Conservation (phyloP, 306 rosid species). For the Pterocarpus santalinus region DNA sequence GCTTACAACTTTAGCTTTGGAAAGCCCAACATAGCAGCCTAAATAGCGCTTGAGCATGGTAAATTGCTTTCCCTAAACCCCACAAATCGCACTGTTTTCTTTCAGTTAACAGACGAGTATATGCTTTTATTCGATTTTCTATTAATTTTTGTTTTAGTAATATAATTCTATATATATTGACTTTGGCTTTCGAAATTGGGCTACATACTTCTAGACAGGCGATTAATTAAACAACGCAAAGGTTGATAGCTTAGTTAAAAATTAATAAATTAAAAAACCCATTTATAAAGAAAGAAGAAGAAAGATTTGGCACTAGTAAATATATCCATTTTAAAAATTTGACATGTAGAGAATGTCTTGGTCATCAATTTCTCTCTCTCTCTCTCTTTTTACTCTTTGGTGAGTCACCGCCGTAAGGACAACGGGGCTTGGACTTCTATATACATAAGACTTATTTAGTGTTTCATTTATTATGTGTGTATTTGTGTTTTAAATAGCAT, state of each 20-base stretch:
- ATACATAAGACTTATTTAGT: constrained; percentile 38
- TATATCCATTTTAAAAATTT: not conserved
- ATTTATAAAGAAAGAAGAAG: not conserved
- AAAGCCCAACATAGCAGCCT: constrained; percentile 68
- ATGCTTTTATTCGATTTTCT: constrained; percentile 50
- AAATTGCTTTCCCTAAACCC: constrained; percentile 44
- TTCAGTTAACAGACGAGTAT: constrained; percentile 60
- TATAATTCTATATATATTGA: constrained; percentile 52
- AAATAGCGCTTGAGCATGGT: constrained; percentile 60
- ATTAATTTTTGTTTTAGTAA: not conserved
- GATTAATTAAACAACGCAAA: constrained; percentile 37
- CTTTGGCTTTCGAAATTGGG: constrained; percentile 60
- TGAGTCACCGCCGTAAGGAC: constrained; percentile 72
- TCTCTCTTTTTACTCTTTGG: not conserved
- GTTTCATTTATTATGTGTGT: constrained; percentile 46
- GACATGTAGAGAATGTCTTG: constrained; percentile 56
- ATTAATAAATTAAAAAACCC: not conserved
- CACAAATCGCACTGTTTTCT: constrained; percentile 48
- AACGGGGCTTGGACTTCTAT: constrained; percentile 71
- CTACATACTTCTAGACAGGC: constrained; percentile 49
- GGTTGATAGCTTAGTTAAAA: constrained; percentile 14
- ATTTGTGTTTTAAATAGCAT: constrained; percentile 22
- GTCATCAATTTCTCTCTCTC: constrained; percentile 14
- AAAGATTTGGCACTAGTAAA: constrained; percentile 5
- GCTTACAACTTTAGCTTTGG: constrained; percentile 71